Conservation (phyloP, 2,329 filamentous ascomycete genomes). For the Xylaria sp. region DNA sequence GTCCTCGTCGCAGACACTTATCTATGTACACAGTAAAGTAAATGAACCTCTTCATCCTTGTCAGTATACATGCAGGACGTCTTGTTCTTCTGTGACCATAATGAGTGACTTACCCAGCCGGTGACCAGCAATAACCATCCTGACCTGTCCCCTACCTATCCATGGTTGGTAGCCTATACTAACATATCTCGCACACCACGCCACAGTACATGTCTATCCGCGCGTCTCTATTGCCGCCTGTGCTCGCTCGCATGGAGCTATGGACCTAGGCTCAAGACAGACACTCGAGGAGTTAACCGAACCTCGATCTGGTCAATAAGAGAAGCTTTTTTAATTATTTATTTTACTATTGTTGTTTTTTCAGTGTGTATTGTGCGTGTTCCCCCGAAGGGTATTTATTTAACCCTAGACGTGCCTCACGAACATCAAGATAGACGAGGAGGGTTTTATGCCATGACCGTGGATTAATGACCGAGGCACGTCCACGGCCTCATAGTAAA, state of each 20-base stretch:
- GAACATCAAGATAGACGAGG: too few species aligned
- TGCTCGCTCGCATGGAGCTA: background rate
- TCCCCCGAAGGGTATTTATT: too few species aligned
- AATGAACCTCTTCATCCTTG: background rate
- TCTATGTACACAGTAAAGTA: background rate
- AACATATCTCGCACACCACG: background rate
- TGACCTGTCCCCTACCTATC: background rate
- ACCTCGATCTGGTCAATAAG: background rate
- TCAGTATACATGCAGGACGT: slow-evolving; percentile 7
- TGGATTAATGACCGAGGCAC: background rate
- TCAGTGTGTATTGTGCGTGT: too few species aligned
- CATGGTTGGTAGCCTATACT: background rate
- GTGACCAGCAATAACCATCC: background rate
- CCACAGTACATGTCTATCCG: background rate
- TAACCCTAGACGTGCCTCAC: too few species aligned
- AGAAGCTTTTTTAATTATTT: background rate
- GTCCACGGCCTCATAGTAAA: background rate
- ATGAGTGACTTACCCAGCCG: background rate
- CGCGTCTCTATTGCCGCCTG: background rate
- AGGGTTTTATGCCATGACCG: too few species aligned
- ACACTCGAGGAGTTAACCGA: background rate
- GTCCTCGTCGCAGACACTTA: background rate
- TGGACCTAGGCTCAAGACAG: background rate
- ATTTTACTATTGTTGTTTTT: too few species aligned
- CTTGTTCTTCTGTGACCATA: background rate